Conservation (phyloP, 2,329 filamentous ascomycete genomes). For the Pseudomassariella vexata region DNA sequence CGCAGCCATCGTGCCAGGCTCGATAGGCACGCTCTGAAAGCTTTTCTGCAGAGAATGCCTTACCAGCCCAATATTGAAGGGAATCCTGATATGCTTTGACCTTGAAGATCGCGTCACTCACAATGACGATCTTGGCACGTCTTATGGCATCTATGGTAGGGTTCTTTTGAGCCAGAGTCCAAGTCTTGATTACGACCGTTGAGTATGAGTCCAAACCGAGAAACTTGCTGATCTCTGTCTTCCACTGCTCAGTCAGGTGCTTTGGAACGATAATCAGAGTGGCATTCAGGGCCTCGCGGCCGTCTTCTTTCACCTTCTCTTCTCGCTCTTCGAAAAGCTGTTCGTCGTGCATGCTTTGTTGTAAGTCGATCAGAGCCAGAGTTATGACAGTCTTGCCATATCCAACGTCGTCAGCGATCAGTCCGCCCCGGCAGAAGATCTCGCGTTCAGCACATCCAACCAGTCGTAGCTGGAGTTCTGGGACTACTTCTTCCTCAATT, state of each 20-base stretch:
- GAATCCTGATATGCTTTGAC: constrained; percentile 9
- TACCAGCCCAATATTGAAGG: constrained; percentile 13
- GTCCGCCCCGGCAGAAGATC: constrained; percentile 26
- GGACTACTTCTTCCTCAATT: constrained; percentile 29
- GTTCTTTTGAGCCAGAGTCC: constrained; percentile 10
- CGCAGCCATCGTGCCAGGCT: constrained; percentile 3
- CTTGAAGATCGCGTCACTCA: constrained; percentile 22
- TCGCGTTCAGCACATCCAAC: constrained; percentile 22
- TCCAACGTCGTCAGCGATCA: constrained; percentile 37
- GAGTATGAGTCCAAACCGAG: too few species aligned
- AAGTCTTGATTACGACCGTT: too few species aligned
- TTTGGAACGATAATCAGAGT: constrained; percentile 33
- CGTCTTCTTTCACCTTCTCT: constrained; percentile 5
- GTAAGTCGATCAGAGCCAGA: constrained; percentile 29
- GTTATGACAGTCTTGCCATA: constrained; percentile 38
- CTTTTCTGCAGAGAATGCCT: constrained; percentile 1
- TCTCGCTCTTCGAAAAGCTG: constrained; percentile 13
- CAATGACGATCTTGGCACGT: constrained; percentile 33
- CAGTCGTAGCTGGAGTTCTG: constrained; percentile 26
- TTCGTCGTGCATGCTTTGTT: constrained; percentile 15
- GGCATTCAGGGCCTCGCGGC: constrained; percentile 24
- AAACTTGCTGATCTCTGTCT: constrained; percentile 25
- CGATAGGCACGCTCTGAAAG: constrained; percentile 2
- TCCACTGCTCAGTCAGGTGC: constrained; percentile 35
- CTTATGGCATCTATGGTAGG: constrained; percentile 12